These are phyloP conservation scores for Diplocarpon mali DNA, from an alignment of 2,329 filamentous ascomycete species.

Conservation along the genomic window DNA sequence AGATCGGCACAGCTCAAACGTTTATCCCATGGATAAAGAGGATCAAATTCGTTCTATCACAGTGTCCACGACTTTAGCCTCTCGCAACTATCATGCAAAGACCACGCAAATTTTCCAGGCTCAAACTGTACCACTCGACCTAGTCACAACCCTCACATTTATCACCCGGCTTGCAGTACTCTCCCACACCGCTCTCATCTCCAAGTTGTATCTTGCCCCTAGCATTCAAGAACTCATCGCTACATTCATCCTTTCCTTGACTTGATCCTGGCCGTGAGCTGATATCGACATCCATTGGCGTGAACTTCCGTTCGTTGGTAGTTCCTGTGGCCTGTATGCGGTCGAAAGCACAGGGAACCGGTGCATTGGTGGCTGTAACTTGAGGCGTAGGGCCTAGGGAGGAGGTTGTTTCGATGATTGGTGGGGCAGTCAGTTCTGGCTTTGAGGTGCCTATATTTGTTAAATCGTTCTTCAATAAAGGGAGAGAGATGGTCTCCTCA, in stretches of 20 bases:
- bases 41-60: too few species aligned
- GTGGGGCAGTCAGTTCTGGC: neutral
- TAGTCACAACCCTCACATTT: slow-evolving; percentile 14
- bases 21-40: too few species aligned
- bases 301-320: slow-evolving; percentile 8
- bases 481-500: neutral
- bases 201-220: slow-evolving; percentile 14
- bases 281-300: slow-evolving; percentile 13
- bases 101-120: too few species aligned
- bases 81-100: too few species aligned
- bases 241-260: neutral
- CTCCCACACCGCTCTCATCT: neutral
- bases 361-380: neutral
- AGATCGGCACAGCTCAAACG: too few species aligned
- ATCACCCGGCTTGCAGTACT: slow-evolving; percentile 12
- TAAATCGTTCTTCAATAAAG: neutral
- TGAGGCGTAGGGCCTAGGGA: neutral
- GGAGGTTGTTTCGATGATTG: neutral
- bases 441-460: neutral
- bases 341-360: slow-evolving; percentile 6
- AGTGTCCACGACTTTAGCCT: too few species aligned
- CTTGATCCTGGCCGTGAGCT: slow-evolving; percentile 4
- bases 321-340: slow-evolving; percentile 1
- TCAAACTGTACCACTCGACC: neutral
- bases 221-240: slow-evolving; percentile 3